These are phyloP conservation scores for Apiospora saccharicola DNA, from an alignment of 2,329 filamentous ascomycete genomes.

Conservation along the genomic window DNA sequence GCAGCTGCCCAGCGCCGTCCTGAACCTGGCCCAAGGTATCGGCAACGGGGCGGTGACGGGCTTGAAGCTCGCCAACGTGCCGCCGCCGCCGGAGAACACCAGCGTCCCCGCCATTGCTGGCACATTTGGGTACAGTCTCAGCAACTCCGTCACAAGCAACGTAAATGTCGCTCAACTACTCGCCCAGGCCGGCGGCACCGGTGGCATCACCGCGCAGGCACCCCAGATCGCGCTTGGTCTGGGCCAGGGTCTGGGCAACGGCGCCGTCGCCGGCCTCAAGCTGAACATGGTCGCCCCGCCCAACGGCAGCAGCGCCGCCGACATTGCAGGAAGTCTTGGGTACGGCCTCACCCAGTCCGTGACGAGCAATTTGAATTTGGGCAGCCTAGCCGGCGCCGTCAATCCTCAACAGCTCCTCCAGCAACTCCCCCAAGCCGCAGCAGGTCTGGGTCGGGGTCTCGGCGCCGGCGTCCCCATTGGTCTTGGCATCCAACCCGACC, in stretches of 20 bases:
- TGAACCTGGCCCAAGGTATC: background rate
- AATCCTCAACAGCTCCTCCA: constrained; percentile 27
- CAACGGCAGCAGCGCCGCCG: constrained; percentile 27
- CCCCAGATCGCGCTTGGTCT: background rate
- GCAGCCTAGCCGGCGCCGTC: constrained; percentile 17
- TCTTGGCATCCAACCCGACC: constrained; percentile 38
- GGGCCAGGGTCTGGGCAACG: constrained; percentile 26
- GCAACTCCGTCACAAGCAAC: constrained; percentile 31
- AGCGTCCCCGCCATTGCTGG: constrained; percentile 32
- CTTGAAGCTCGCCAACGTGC: constrained; percentile 29
- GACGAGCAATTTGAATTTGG: constrained; percentile 31
- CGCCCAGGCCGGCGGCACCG: background rate
- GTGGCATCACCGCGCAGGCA: background rate
- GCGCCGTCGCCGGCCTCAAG: constrained; percentile 32
- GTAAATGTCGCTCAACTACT: constrained; percentile 27
- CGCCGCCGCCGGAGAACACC: constrained; percentile 27
- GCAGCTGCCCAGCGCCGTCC: constrained; percentile 29
- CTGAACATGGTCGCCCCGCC: constrained; percentile 27
- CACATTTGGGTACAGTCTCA: constrained; percentile 35
- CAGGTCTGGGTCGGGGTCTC: constrained; percentile 39
- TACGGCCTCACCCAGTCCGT: constrained; percentile 35
- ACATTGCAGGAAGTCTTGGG: constrained; percentile 33
- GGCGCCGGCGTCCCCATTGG: constrained; percentile 39
- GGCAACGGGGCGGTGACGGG: constrained; percentile 33
- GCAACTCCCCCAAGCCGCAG: constrained; percentile 35